These are phyloP conservation scores for Dacryopinax spathularia DNA, from an alignment of 768 basidiomycete genomes.

Conservation along the genomic window DNA sequence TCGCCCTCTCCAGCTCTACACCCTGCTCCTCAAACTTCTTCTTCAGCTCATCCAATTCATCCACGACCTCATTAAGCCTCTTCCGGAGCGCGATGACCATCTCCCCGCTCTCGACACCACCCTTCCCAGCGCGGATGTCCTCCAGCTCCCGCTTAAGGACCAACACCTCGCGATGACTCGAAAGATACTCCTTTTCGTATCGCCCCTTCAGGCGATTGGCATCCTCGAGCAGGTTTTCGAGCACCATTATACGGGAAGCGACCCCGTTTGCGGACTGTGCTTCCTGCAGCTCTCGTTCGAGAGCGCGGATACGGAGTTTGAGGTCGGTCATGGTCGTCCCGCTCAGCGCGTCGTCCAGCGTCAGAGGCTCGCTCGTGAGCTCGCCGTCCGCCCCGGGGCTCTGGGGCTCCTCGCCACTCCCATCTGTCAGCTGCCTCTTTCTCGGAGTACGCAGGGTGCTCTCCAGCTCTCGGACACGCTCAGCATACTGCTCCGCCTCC, in stretches of 20 bases:
- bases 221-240: conserved; percentile 84
- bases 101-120: conserved; percentile 43
- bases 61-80: conserved; percentile 73
- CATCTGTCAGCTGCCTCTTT: conserved; percentile 19
- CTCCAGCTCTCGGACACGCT: conserved; percentile 79
- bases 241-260: conserved; percentile 59
- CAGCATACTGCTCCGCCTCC: conserved; percentile 48
- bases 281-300: conserved; percentile 67
- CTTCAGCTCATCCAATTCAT: conserved; percentile 57
- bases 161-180: conserved; percentile 69
- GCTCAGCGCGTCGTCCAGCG: conserved; percentile 67
- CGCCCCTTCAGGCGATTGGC: conserved; percentile 79
- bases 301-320: conserved; percentile 69
- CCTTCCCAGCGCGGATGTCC: conserved; percentile 77
- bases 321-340: conserved; percentile 85
- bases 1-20: conserved; percentile 47
- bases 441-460: conserved; percentile 36
- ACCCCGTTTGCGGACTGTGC: conserved; percentile 63
- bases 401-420: conserved; percentile 14
- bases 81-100: conserved; percentile 80
- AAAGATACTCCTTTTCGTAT: conserved; percentile 78
- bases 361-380: conserved; percentile 21
- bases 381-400: conserved; percentile 33
- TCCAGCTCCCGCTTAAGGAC: conserved; percentile 69
- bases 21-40: conserved; percentile 58